Conservation (phyloP, 1,284 basidiomycete genomes). For the Austroboletus niveus region DNA sequence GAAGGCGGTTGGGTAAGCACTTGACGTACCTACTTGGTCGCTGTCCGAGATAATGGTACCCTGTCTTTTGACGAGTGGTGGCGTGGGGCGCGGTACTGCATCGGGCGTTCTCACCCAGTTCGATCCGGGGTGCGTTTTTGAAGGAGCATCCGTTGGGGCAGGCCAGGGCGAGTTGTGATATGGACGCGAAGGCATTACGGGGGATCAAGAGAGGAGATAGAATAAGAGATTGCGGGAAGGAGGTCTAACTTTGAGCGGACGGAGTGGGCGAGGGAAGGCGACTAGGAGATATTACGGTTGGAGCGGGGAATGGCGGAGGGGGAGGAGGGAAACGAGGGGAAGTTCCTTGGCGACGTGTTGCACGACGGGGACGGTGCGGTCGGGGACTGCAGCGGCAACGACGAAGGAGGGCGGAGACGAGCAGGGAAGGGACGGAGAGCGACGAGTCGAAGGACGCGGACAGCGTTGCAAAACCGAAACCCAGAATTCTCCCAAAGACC, state of each 20-base stretch:
- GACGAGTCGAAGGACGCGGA: conserved; percentile 31
- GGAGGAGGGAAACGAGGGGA: conserved; percentile 13
- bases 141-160: conserved; percentile 33
- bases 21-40: conserved; percentile 41
- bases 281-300: conserved; percentile 20
- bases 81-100: conserved; percentile 12
- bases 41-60: conserved; percentile 38
- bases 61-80: conserved; percentile 21
- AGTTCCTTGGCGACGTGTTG: conserved; percentile 21
- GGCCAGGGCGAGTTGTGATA: conserved; percentile 39
- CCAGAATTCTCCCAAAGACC: conserved; percentile 36
- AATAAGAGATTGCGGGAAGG: conserved; percentile 20
- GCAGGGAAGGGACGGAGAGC: conserved; percentile 23
- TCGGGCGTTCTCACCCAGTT: conserved; percentile 22
- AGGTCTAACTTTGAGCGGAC: conserved; percentile 21
- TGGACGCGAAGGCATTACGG: conserved; percentile 35
- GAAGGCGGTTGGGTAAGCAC: conserved; percentile 9
- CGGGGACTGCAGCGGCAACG: conserved; percentile 19
- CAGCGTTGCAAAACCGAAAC: conserved; percentile 36
- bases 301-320: conserved; percentile 9
- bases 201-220: conserved; percentile 20
- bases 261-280: conserved; percentile 9
- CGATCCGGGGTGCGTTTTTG: conserved; percentile 22
- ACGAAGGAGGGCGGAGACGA: conserved; percentile 21
- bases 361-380: conserved; percentile 23